These are phyloP conservation scores for Tilletia caries DNA, from an alignment of 1,284 basidiomycete genomes.

Conservation along the genomic window DNA sequence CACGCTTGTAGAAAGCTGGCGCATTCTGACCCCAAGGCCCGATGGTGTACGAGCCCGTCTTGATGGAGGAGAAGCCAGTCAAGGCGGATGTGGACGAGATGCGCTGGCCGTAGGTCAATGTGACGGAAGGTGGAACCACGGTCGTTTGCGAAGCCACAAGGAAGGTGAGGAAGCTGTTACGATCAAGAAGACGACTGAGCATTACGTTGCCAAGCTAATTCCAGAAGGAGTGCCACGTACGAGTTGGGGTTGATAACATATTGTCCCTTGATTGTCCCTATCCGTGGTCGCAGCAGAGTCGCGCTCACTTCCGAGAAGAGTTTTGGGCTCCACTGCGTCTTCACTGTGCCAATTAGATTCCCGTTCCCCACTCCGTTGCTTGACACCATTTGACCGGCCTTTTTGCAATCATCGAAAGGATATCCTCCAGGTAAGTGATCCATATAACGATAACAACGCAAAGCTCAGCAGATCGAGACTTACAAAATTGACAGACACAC, in stretches of 20 bases:
- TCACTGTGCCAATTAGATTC: slow-evolving; percentile 63
- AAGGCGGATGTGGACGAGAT: slow-evolving; percentile 41
- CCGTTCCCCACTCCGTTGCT: slow-evolving; percentile 56
- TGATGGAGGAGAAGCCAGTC: slow-evolving; percentile 50
- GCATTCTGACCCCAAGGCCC: slow-evolving; percentile 55
- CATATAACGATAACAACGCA: too few relatives aligned
- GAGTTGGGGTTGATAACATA: slow-evolving; percentile 57
- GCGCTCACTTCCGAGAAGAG: slow-evolving; percentile 55
- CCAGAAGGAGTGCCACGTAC: slow-evolving; percentile 31
- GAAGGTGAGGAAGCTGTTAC: slow-evolving; percentile 52
- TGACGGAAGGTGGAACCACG: slow-evolving; percentile 54
- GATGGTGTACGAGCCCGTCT: slow-evolving; percentile 56
- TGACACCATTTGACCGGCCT: slow-evolving; percentile 54
- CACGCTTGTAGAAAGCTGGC: slow-evolving; percentile 20
- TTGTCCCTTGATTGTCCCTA: slow-evolving; percentile 55
- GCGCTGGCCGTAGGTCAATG: slow-evolving; percentile 56
- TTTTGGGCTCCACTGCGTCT: slow-evolving; percentile 65
- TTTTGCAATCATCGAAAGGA: too few relatives aligned
- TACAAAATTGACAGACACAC: slow-evolving; percentile 26
- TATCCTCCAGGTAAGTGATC: too few relatives aligned
- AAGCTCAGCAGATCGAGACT: too few relatives aligned
- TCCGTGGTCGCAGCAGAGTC: slow-evolving; percentile 56
- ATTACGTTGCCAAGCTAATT: not conserved
- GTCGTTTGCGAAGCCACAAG: slow-evolving; percentile 40
- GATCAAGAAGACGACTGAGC: not conserved